Base-by-base conservation (phyloP, 768 basidiomycete genomes). In the Megacollybia marginata region DNA sequence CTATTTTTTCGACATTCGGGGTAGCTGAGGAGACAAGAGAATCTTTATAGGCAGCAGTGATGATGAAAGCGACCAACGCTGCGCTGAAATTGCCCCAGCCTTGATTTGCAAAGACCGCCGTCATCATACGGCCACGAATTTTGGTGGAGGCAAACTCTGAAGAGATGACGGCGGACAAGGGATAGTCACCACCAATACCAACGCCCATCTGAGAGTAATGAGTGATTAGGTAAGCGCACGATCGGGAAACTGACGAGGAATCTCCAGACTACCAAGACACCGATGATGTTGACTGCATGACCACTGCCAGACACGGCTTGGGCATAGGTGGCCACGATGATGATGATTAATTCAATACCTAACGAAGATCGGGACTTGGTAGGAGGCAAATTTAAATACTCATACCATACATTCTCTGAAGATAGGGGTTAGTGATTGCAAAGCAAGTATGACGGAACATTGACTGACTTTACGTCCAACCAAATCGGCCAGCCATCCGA, bases 111-210 rank as follows among this genome's bases (percentile, higher is more conserved):
- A 93, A 94, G 0, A 92, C 89, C 7, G 85, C 88, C 1, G 85
- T 84, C 89, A 95, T 92, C 65, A 95, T 80, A 19, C 91, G 75
- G 43, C 92, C 92, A 55, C 92, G 80, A 44, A 73, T 80, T 40
- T 76, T 76, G 15, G 83, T 85, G 1, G 88, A 74, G 1, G 92
- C 85, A 56, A 93, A 95, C 61, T 95, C 92, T 32, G 88, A 91
- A 3, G 91, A 83, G 58, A 94, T 93, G 58, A 91, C 84, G 15
- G 92, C 86, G 47, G 78, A 81, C 0, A 93, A 63, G 6, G 92
- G 92, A 61, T 94, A 93, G 57, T 94, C 92, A 15, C 92, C 92
- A 5, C 91, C 92, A 15, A 93, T 88, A 5, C 92, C 91, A 2
- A 92, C 63, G 0, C 88, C 88, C 78, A 81, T 81, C 82, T 79